Evolutionary conservation across 163 green algal species (phyloP), one percentile per base, ranked within the genome.

Genomic region (Scenedesmus sp.): DNA sequence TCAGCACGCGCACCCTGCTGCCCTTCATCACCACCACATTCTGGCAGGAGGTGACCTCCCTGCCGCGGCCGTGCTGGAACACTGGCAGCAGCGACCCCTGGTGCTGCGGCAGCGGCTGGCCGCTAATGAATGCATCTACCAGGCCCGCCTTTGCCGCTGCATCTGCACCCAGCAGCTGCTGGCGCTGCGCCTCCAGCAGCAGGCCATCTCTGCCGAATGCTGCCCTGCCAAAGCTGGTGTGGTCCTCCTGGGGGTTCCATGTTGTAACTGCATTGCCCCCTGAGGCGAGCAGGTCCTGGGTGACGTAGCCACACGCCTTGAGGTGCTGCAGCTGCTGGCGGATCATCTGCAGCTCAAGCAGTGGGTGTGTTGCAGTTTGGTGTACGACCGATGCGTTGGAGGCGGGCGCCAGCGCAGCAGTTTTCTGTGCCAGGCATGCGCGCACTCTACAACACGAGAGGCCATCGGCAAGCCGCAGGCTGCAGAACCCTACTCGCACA

Each of bases 171-270:
- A 60, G 26, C 77, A 84, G 77, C 34, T 84, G 34, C 4, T 84
- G 34, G 46, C 77, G 62, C 12, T 70, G 2, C 16, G 62, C 77
- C 13, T 57, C 26, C n/a, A 84, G 5, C 9, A 84, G 46, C 9
- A 84, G 34, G 9, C 77, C 77, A 2, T 62, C 34, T 59, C 8
- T 2, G 34, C 52, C 4, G 20, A 84, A 84, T 10, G 77, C 46
- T 84, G 34, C 77, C 6, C 12, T 57, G 16, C 77, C 77, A 84
- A 62, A 62, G 7, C 59, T 57, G 16, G 23, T 10, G 77, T 84
- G 77, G 13, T 84, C 77, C 34, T 84, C 34, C 77, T 84, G 77
- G 6, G 77, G 77, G 77, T 62, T 84, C 77, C 77, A 84, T 15
- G 9, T 57, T 57, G 16, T n/a, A 15, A 59, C 1, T 5, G 34